Evolutionary conservation across 140 eudicot species (phyloP).

Genomic region (Eryngium alpinum): DNA sequence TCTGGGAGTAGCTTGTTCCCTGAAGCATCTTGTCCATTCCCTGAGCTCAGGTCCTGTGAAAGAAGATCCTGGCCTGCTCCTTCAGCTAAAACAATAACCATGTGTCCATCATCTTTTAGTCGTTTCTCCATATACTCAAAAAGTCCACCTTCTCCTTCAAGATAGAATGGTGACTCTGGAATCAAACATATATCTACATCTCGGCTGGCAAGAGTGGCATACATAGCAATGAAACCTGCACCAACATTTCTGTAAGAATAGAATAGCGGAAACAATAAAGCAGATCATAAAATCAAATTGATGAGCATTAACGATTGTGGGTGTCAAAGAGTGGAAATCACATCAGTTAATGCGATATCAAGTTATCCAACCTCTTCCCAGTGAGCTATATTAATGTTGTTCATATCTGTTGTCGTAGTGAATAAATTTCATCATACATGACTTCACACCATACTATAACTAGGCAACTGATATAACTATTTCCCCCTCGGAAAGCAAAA

Average conservation of each 20-base stretch:
- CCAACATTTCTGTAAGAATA: constrained; percentile 18
- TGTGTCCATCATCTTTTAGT: constrained; percentile 90
- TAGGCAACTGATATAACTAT: too few relatives aligned
- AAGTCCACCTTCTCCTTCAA: constrained; percentile 86
- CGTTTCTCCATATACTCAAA: constrained; percentile 59
- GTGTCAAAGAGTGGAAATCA: background rate
- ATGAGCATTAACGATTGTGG: background rate
- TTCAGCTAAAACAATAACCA: constrained; percentile 94
- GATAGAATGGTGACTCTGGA: constrained; percentile 89
- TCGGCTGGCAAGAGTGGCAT: constrained; percentile 93
- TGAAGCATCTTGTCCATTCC: constrained; percentile 63
- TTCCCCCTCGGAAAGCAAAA: background rate
- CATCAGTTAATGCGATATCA: background rate
- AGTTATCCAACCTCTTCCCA: background rate
- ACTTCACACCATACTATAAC: background rate
- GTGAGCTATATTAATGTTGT: background rate
- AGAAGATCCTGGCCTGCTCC: constrained; percentile 96
- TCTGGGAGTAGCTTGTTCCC: constrained; percentile 83
- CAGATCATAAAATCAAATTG: background rate
- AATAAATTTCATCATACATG: background rate
- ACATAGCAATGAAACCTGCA: constrained; percentile 94
- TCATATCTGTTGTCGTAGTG: background rate
- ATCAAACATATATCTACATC: constrained; percentile 92
- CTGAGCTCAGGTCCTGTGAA: constrained; percentile 28
- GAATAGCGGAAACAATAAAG: background rate